These are phyloP conservation scores for Lactarius vividus DNA, from an alignment of 768 basidiomycete genomes.

Conservation along the genomic window DNA sequence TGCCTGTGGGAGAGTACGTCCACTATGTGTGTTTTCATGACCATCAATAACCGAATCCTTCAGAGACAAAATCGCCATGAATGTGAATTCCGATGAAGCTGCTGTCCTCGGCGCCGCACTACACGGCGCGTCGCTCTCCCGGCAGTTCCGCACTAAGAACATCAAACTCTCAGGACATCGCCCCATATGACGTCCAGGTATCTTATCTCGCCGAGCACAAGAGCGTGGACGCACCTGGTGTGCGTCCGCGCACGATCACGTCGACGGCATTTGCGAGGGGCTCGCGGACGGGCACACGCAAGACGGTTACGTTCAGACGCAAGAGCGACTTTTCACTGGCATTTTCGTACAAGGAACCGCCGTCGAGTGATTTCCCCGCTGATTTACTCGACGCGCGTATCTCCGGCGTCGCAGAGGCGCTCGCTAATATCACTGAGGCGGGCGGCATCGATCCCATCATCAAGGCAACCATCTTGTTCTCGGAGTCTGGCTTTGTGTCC, in stretches of 20 bases:
- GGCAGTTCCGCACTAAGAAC: slow-evolving; percentile 94
- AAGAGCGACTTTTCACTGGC: slow-evolving; percentile 79
- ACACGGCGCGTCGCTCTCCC: slow-evolving; percentile 82
- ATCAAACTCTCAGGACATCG: slow-evolving; percentile 80
- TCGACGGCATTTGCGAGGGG: slow-evolving; percentile 75
- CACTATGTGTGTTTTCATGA: background rate
- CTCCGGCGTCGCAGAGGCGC: slow-evolving; percentile 67
- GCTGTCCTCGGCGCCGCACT: slow-evolving; percentile 92
- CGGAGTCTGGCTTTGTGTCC: slow-evolving; percentile 83
- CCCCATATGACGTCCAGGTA: slow-evolving; percentile 71
- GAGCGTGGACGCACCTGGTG: slow-evolving; percentile 36
- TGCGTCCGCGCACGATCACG: slow-evolving; percentile 64
- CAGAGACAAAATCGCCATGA: slow-evolving; percentile 83
- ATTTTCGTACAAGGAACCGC: slow-evolving; percentile 68
- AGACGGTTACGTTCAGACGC: slow-evolving; percentile 82
- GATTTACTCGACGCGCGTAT: slow-evolving; percentile 74
- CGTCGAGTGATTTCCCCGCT: slow-evolving; percentile 66
- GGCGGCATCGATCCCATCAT: slow-evolving; percentile 81
- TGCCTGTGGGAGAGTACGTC: slow-evolving; percentile 72
- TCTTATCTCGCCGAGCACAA: slow-evolving; percentile 69
- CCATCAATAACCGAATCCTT: slow-evolving; percentile 7
- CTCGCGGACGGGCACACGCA: slow-evolving; percentile 75
- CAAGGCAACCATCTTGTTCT: slow-evolving; percentile 79
- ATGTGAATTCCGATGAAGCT: slow-evolving; percentile 96
- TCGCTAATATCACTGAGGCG: slow-evolving; percentile 79